phyloP scores from a whole-genome alignment of 225 moss, liverwort and hornwort species.

The Marchantia polymorpha region DNA sequence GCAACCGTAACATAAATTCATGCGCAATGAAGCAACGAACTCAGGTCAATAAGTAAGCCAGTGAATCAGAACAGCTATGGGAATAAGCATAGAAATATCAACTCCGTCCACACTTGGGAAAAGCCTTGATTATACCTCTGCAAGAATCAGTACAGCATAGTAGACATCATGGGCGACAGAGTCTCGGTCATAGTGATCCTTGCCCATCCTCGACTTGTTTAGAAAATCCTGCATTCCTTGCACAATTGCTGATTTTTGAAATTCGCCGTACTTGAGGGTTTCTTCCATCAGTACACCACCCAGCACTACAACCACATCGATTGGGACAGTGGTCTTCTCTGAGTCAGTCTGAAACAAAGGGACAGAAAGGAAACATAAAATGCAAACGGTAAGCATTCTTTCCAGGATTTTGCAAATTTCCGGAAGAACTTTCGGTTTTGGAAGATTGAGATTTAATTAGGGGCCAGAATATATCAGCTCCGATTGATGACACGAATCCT shows the following conservation, averaged over 20 bases:
- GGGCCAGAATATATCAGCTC: not conserved
- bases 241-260: conserved; percentile 65
- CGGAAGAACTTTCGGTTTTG: not conserved
- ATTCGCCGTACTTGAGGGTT: conserved; percentile 69
- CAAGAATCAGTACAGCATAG: conserved; percentile 64
- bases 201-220: conserved; percentile 88
- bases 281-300: conserved; percentile 70
- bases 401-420: not conserved
- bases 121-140: conserved; percentile 51
- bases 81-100: not conserved
- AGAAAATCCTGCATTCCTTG: conserved; percentile 90
- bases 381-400: not conserved
- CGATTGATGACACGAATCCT: not conserved
- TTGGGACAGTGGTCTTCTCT: conserved; percentile 84
- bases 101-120: not conserved
- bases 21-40: too few relatives aligned
- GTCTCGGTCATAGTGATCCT: conserved; percentile 90
- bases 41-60: too few relatives aligned
- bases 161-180: conserved; percentile 83
- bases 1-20: not conserved
- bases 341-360: conserved; percentile 55
- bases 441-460: not conserved
- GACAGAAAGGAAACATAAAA: not conserved
- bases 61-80: too few relatives aligned
- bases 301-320: conserved; percentile 68